These are phyloP conservation scores for Penicillium concentricum DNA, from an alignment of 2,329 filamentous ascomycete species.

Conservation along the genomic window DNA sequence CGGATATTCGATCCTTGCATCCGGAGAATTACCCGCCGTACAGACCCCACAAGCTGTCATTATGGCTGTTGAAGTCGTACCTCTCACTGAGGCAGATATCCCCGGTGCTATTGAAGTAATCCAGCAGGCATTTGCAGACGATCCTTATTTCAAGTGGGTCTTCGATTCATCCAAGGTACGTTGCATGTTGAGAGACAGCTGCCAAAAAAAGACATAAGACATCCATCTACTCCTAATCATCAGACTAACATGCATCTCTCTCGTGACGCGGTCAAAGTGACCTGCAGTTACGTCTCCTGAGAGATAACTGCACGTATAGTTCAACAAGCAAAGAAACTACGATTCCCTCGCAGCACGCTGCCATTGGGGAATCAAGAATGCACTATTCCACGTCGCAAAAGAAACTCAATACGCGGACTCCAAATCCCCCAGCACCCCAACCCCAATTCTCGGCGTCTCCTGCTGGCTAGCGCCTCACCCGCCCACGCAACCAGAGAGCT, in stretches of 20 bases:
- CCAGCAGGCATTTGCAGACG: constrained; percentile 64
- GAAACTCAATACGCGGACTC: constrained; percentile 41
- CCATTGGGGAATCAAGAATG: constrained; percentile 70
- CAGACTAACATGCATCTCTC: constrained; percentile 20
- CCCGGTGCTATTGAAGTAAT: constrained; percentile 63
- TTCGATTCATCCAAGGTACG: constrained; percentile 58
- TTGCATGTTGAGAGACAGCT: constrained; percentile 30
- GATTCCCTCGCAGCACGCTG: constrained; percentile 65
- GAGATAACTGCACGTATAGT: constrained; percentile 42
- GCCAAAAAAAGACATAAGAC: not conserved
- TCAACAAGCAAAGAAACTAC: constrained; percentile 60
- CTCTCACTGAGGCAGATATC: constrained; percentile 60
- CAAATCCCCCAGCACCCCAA: constrained; percentile 9
- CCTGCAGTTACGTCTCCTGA: constrained; percentile 8
- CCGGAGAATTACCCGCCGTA: not conserved
- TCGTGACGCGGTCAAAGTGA: constrained; percentile 19
- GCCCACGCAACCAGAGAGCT: constrained; percentile 54
- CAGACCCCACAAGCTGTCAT: not conserved
- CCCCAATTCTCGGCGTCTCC: constrained; percentile 66
- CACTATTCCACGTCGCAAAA: constrained; percentile 69
- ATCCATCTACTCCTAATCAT: no score
- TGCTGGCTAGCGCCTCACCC: constrained; percentile 67
- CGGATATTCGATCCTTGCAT: not conserved
- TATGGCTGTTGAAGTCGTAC: constrained; percentile 57
- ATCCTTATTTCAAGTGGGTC: constrained; percentile 68